Evolutionary conservation across 805 yeast genomes (phyloP), one percentile per base, ranked within the genome.

Genomic region (Cyberlindnera veronae): DNA sequence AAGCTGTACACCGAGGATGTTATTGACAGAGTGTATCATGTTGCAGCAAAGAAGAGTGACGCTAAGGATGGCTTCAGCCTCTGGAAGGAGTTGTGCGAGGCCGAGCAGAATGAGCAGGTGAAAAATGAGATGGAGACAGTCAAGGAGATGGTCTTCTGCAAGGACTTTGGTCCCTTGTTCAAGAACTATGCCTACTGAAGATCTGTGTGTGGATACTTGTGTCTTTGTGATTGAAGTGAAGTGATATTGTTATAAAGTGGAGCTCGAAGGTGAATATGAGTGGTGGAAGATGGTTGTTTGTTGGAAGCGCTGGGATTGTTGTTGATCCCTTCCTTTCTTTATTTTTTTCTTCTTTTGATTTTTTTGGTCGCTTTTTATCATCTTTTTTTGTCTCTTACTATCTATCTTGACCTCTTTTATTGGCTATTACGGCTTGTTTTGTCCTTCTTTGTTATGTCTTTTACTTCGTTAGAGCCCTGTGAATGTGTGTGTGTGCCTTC

Each of bases 131-230:
- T 51, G 35, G 19, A 14, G 7, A 36, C 39, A 2, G 34, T 51
- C 24, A 49, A 46, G 38, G 54, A 48, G 34, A 37, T 41, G 29
- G 50, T 40, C 6, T 53, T 55, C 24, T 35, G 51, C 14, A 55
- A 48, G 26, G 59, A 55, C 36, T 55, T 55, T 30, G 44, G 43
- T 15, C 38, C 50, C 7, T 10, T 46, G 43, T 38, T 42, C 29
- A 38, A 42, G 23, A 32, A 39, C 32, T 35, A 21, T 24, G 23
- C 33, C 11, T 42, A 28, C 18, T 42, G 31, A 36, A n/a, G n/a
- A n/a, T n/a, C 12, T 22, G 12, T 22, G 26, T 22, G 12, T 12
- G 26, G 26, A 9, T 8, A 22, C 11, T 12, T 8, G 26, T 28
- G 30, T 28, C 18, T 10, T 28, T 16, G 17, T 27, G n/a, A 12